Evolutionary conservation across 768 basidiomycete species (phyloP), one percentile per base, ranked within the genome.

Genomic region (Naganishia vaughanmartiniae): DNA sequence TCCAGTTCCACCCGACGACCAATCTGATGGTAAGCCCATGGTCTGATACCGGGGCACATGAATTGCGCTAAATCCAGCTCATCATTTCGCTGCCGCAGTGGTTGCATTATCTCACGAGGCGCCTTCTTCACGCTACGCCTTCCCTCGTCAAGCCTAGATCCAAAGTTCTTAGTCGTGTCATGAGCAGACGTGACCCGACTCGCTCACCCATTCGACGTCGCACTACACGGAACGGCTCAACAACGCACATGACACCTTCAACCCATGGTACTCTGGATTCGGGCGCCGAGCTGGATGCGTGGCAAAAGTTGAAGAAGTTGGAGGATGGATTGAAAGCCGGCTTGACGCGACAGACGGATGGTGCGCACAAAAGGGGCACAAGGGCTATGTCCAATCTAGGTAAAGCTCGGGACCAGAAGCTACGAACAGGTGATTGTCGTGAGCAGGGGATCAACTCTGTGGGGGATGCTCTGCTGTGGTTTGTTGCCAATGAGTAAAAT

Each of bases 11-110:
- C 68, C 92, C 92, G 1, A 81, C 89, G 21, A 93, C 92, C 12
- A 98, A 97, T 78, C 87, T 96, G 45, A 87, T 98, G 87, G 95
- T 94, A 76, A 77, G 87, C 54, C 30, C 2, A 39, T 69, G 34
- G 1, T 36, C 34, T n/a, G 39, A 46, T 69, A 31, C 45, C 21
- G 2, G 4, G 31, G 1, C 5, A 10, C 6, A 2, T 3, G 17
- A 1, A 28, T 11, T 34, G 21, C 30, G 19, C 68, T 60, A 17
- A 46, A 28, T 17, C 17, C 17, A 46, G 24, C 1, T 1, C 26
- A 3, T 46, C 19, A 31, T 67, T 24, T 19, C 21, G 17, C 48
- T 24, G 19, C 24, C n/a, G 12, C 31, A 70, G 69, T 72, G 71
- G 71, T 19, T 72, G 28, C 67, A 67, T 33, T 63, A 72, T 66